Base-by-base conservation (phyloP, 2,329 filamentous ascomycete species). In the Rutstroemia sp. region DNA sequence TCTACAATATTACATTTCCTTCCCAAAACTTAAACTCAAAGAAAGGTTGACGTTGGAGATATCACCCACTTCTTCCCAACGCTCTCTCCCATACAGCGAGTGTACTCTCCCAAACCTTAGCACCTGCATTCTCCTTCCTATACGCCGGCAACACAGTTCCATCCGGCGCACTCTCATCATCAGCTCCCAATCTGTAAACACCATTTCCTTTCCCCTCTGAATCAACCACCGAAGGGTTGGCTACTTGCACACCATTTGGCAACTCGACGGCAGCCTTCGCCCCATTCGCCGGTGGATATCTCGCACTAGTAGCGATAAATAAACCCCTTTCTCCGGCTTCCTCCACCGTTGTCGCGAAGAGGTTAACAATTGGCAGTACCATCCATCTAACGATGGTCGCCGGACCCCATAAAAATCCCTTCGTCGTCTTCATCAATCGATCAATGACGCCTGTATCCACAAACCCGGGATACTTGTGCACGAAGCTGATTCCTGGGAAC, bases 401-500 rank as follows among this genome's bases (percentile, higher is more conserved):
- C 2, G 63, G 64, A 25, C 65, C 57, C 8, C 54, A 49, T 12
- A 45, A 59, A 58, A 67, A 18, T 54, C 68, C 57, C 60, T 58
- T 45, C 60, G 66, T 64, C 41, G 57, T 60, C 5, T 27, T 56
- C 47, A 65, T 18, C 4, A 69, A 52, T 27, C 62, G 55, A 34
- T 48, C 61, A 62, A 71, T 63, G 38, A 76, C 62, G 14, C 64
- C 64, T 2, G 72, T 72, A 39, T 52, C 14, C 8, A 59, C 55
- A 23, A 54, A 51, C 10, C 73, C 71, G 0, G 73, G 74, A 49
- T 67, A 73, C 34, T 67, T 66, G 56, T 75, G 73, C 6, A 76
- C 62, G 56, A 75, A 76, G 0, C 66, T 66, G 12, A 76, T 68
- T 5, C 70, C 66, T 0, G 77, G 77, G 37, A 79, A 72, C 0